These are phyloP conservation scores for Jamesozyma jinghongensis DNA, from an alignment of 805 yeast genomes.

Conservation along the genomic window DNA sequence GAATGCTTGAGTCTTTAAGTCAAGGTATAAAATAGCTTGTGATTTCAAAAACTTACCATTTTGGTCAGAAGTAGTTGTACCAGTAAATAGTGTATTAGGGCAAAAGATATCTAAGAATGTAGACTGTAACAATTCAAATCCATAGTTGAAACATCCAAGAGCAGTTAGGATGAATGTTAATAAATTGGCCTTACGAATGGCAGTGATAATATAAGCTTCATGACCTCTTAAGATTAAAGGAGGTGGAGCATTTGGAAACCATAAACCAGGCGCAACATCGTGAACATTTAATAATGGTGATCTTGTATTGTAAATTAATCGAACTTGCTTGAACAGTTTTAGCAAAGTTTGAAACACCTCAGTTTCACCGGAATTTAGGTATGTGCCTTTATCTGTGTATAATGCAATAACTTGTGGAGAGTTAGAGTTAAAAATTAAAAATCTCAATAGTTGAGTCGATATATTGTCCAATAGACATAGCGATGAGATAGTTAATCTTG, in stretches of 20 bases:
- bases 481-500: constrained; percentile 56
- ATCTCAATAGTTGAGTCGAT: constrained; percentile 68
- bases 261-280: constrained; percentile 61
- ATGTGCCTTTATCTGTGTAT: constrained; percentile 44
- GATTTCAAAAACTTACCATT: constrained; percentile 58
- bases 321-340: constrained; percentile 71
- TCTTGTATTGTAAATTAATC: constrained; percentile 53
- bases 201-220: constrained; percentile 37
- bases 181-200: constrained; percentile 75
- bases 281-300: constrained; percentile 66
- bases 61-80: constrained; percentile 14
- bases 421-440: constrained; percentile 57
- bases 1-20: constrained; percentile 90
- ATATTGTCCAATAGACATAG: constrained; percentile 74
- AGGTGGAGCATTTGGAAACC: constrained; percentile 54
- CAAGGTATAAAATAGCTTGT: constrained; percentile 72
- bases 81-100: constrained; percentile 40
- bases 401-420: constrained; percentile 51
- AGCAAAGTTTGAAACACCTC: constrained; percentile 53
- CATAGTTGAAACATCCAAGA: constrained; percentile 74
- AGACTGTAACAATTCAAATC: constrained; percentile 78
- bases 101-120: constrained; percentile 82
- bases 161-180: constrained; percentile 86
- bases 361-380: constrained; percentile 48
- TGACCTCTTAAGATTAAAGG: constrained; percentile 50